phyloP scores from a whole-genome alignment of 2,329 filamentous ascomycete species.

The Tolypocladium endophyticum region DNA sequence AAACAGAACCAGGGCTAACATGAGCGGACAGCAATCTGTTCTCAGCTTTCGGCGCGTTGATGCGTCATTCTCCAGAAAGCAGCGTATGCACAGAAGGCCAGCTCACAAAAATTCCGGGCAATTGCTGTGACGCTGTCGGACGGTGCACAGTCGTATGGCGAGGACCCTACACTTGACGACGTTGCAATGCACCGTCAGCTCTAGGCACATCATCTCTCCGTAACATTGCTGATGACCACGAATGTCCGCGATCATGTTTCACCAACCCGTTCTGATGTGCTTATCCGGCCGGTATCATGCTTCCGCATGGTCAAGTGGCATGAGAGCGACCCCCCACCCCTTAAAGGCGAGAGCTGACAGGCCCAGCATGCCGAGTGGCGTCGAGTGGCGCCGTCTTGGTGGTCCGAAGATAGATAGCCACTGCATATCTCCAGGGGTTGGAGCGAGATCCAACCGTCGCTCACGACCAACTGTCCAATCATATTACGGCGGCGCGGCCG shows the following conservation, averaged over 20 bases:
- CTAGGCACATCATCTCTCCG: too few relatives aligned
- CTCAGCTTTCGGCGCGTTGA: too few relatives aligned
- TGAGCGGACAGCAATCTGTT: background rate
- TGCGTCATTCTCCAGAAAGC: background rate
- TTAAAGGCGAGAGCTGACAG: background rate
- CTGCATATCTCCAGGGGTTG: background rate
- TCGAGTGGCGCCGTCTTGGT: background rate
- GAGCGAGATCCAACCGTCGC: background rate
- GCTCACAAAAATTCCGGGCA: too few relatives aligned
- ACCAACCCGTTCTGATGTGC: background rate
- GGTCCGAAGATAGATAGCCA: background rate
- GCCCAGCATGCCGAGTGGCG: background rate
- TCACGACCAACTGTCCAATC: background rate
- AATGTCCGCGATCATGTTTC: background rate
- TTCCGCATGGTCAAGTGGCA: background rate
- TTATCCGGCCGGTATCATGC: background rate
- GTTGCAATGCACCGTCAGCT: background rate
- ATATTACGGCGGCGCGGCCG: background rate
- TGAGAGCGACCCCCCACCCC: background rate
- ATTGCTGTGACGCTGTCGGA: background rate
- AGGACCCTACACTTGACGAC: background rate
- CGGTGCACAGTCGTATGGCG: background rate
- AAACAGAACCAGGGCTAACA: background rate
- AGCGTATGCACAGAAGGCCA: too few relatives aligned
- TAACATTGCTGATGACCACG: background rate